A percentile compares a stretch with the other conserved stretches of the same genome.
These are phyloP conservation scores for Fusarium pseudocircinatum DNA, from an alignment of 2,329 filamentous ascomycete genomes.

Conservation along the genomic window DNA sequence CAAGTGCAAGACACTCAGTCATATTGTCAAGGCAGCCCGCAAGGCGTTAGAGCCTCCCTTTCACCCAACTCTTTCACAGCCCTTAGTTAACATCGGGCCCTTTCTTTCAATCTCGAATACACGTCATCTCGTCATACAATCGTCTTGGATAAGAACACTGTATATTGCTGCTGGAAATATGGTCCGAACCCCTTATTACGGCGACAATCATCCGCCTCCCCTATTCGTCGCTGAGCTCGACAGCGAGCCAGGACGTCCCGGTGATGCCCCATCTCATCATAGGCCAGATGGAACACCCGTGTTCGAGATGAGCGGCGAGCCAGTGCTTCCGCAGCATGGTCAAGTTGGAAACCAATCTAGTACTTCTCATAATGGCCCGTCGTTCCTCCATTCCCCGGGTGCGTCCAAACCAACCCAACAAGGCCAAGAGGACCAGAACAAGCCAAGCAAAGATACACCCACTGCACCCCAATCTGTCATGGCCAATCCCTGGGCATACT, in stretches of 20 bases:
- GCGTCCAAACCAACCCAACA: not conserved
- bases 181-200: constrained; percentile 23
- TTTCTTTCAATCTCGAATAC: not conserved
- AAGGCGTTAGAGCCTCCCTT: constrained; percentile 23
- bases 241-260: constrained; percentile 29
- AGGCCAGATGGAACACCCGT: constrained; percentile 36
- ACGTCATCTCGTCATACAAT: not conserved
- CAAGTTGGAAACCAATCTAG: not conserved
- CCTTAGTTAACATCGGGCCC: not conserved
- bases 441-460: constrained; percentile 4
- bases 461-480: constrained; percentile 1
- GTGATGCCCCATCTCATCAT: constrained; percentile 21
- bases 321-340: constrained; percentile 16
- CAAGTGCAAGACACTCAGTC: constrained; percentile 16
- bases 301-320: constrained; percentile 49
- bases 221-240: constrained; percentile 47
- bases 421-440: constrained; percentile 4
- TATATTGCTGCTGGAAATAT: constrained; percentile 16
- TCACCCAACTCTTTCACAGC: not conserved
- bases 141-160: not conserved
- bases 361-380: constrained; percentile 45
- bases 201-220: constrained; percentile 36
- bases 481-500: constrained; percentile 50
- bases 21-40: constrained; percentile 27
- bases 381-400: constrained; percentile 40